A percentile compares a stretch with the other conserved stretches of the same genome.
Conservation (phyloP, 2,329 filamentous ascomycete species). For the Colletotrichum tofieldiae region DNA sequence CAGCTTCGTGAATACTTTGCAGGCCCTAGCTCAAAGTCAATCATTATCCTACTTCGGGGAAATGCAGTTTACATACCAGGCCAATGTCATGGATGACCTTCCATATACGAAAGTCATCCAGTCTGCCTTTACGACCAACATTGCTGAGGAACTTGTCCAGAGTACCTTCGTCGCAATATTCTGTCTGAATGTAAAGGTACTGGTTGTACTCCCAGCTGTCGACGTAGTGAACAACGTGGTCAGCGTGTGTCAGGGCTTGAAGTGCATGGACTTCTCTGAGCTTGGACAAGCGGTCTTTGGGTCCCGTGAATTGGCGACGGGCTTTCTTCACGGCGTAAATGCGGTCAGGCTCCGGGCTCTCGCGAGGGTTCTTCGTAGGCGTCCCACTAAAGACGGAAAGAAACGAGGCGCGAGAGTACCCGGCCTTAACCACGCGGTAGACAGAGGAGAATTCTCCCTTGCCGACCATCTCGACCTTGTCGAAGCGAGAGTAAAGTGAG, state of each 20-base stretch:
- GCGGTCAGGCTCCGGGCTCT: slow-evolving; percentile 67
- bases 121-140: slow-evolving; percentile 84
- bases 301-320: slow-evolving; percentile 83
- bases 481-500: slow-evolving; percentile 81
- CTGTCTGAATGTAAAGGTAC: slow-evolving; percentile 96
- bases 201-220: slow-evolving; percentile 90
- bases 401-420: slow-evolving; percentile 47
- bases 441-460: slow-evolving; percentile 95
- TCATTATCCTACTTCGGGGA: neutral
- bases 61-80: slow-evolving; percentile 71
- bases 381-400: slow-evolving; percentile 59
- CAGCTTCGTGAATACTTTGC: slow-evolving; percentile 89
- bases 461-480: slow-evolving; percentile 84
- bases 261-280: slow-evolving; percentile 88
- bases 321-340: slow-evolving; percentile 97
- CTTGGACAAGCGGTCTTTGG: slow-evolving; percentile 85
- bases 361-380: slow-evolving; percentile 64
- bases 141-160: slow-evolving; percentile 88
- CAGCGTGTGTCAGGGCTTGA: slow-evolving; percentile 81
- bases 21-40: slow-evolving; percentile 75
- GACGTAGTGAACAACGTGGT: slow-evolving; percentile 88
- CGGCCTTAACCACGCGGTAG: slow-evolving; percentile 77
- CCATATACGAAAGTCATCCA: slow-evolving; percentile 99
- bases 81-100: slow-evolving; percentile 93
- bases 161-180: slow-evolving; percentile 95